phyloP scores from a whole-genome alignment of 2,329 filamentous ascomycete species.

The Xylariaceae sp. region DNA sequence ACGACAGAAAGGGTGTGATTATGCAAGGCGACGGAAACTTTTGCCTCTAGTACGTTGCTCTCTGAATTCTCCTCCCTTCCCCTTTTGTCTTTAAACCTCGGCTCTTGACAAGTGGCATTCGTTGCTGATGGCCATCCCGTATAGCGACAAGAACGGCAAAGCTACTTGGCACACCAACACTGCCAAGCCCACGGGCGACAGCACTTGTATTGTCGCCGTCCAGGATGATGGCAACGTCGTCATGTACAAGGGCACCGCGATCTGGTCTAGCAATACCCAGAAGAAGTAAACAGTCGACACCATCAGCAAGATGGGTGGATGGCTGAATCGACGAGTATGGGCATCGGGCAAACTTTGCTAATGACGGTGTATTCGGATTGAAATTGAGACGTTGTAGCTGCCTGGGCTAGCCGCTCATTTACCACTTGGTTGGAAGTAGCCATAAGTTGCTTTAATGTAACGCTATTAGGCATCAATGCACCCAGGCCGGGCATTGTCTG shows the following conservation, averaged over 20 bases:
- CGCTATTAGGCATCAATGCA: neutral
- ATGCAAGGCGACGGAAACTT: conserved; percentile 35
- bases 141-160: conserved; percentile 16
- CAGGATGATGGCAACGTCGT: conserved; percentile 36
- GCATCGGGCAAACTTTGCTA: neutral
- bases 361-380: neutral
- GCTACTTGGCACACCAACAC: conserved; percentile 33
- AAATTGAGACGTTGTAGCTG: neutral
- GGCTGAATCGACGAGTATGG: neutral
- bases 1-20: conserved; percentile 30
- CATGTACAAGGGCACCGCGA: conserved; percentile 32
- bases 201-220: conserved; percentile 28
- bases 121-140: neutral
- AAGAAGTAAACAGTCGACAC: conserved; percentile 9
- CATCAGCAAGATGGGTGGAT: neutral
- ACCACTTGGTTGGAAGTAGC: neutral
- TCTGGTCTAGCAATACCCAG: conserved; percentile 32
- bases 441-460: neutral
- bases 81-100: neutral
- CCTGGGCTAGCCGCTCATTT: conserved; percentile 5
- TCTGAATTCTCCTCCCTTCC: neutral
- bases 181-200: conserved; percentile 18
- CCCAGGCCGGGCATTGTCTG: neutral
- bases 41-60: conserved; percentile 32
- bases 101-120: neutral